Evolutionary conservation across 202 grass and related monocot species (phyloP), one percentile per base, ranked within the genome.

Genomic region (Schoenoplectus tabernaemontani): DNA sequence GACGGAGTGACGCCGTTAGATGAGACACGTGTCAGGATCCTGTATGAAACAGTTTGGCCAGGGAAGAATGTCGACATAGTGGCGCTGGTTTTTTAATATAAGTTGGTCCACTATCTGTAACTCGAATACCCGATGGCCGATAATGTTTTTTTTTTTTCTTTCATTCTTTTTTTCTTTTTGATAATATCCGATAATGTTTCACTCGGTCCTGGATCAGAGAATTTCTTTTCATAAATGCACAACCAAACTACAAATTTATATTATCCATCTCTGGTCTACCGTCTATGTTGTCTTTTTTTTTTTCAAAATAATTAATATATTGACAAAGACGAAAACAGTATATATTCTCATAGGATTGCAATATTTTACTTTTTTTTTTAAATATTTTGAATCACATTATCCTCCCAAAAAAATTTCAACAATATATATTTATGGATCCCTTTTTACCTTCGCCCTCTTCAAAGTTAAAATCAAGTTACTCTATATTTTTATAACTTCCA

Each of bases 41-140:
- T 2, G 10, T 15, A 53, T 41, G 26, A 61, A 17, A 44, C 57
- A n/a, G 38, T 41, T 41, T 5, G 9, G 22, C 57, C 12, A 5
- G 1, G 56, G 1, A 4, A 30, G 10, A 47, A 48, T 80, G 78
- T 80, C 78, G 78, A 80, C 78, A 80, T 64, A 32, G 15, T 58
- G 78, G 43, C 28, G 34, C 43, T 19, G 6, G 6, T 56, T 56
- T 56, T 20, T 28, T 59, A 78, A 16, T 47, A 38, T 3, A 28
- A 16, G 34, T 61, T 15, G 72, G 30, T 13, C 42, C 7, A 36
- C 23, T 36, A 26, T 42, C 13, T 42, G 28, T 28, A 28, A 28
- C 28, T 28, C 28, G 28, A 28, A 28, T 28, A 28, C 28, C 28
- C 28, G 28, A 28, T 28, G 28, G 28, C 64, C 20, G 36, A 11